Conservation (phyloP, 1,284 basidiomycete species). For the Ustanciosporium gigantosporum region DNA sequence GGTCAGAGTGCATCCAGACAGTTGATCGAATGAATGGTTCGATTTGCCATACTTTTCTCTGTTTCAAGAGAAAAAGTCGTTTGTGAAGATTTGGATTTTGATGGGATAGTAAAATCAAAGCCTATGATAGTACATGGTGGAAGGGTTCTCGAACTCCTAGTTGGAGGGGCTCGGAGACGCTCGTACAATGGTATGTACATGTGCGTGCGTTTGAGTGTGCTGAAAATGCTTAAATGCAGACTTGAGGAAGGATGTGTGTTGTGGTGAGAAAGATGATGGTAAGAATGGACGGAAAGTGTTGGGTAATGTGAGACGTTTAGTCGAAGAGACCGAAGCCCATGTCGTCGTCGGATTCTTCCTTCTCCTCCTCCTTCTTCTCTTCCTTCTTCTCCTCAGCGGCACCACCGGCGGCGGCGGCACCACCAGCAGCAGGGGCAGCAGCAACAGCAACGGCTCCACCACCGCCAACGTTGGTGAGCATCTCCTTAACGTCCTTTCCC, state of each 20-base stretch:
- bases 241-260: background rate
- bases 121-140: constrained; percentile 1
- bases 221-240: background rate
- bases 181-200: background rate
- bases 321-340: constrained; percentile 81
- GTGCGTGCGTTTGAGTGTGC: background rate
- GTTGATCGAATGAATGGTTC: too few relatives aligned
- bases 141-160: too few relatives aligned
- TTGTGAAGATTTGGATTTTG: too few relatives aligned
- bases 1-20: too few relatives aligned
- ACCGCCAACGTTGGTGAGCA: constrained; percentile 87
- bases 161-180: too few relatives aligned
- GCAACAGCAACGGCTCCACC: constrained; percentile 67
- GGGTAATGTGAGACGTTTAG: constrained; percentile 63
- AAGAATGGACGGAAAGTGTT: background rate
- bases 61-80: background rate
- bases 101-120: too few relatives aligned
- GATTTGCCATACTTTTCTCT: too few relatives aligned
- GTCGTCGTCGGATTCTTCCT: constrained; percentile 60
- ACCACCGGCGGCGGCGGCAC: constrained; percentile 68
- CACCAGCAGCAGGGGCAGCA: constrained; percentile 67
- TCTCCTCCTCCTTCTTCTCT: constrained; percentile 63
- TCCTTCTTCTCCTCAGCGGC: constrained; percentile 85
- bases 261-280: background rate
- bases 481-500: constrained; percentile 94